Base-by-base conservation (phyloP, 768 basidiomycete genomes). In the Naematelia aurantialba region DNA sequence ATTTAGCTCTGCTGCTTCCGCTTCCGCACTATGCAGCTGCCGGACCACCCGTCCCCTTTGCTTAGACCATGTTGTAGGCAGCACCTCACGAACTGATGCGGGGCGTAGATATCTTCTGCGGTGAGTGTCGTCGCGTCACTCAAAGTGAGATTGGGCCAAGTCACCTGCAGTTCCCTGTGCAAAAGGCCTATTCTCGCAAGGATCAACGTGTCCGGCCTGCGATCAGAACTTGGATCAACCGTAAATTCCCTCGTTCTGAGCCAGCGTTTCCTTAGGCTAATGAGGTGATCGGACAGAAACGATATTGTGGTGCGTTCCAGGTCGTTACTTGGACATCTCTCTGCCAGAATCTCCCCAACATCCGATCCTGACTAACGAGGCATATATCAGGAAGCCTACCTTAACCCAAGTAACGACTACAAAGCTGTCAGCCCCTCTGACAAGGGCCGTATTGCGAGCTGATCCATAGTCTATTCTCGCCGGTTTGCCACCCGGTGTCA, bases 391-490 rank as follows among this genome's bases (percentile, higher is more conserved):
- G 27, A 22, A 26, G 44, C 47, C 45, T 47, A 29, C 27, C 61
- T 70, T 21, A 60, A 58, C 55, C 69, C 69, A 4, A 54, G 61
- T 12, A 61, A 50, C 4, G 64, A 66, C 24, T 70, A 70, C 53
- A 70, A 67, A 56, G 47, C 61, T 5, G 69, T 59, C 45, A 61
- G 63, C 34, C 12, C 12, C 17, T 39, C 3, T 25, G 39, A 3
- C 1, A 4, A 25, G 11, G 22, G 17, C 24, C 21, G 11, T 10
- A 11, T 30, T 14, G 44, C 31, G 30, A 50, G 39, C 52, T 25
- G 11, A n/a, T n/a, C n/a, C n/a, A 22, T 50, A 67, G 66, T 67
- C 69, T 17, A 67, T 70, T 53, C 50, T 70, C 26, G 65, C 69
- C 10, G 69, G 69, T 10, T 31, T 70, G 13, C 51, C 69, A 2